Evolutionary conservation across 2,329 filamentous ascomycete species (phyloP).

Genomic region (Stagonosporopsis vannaccii): DNA sequence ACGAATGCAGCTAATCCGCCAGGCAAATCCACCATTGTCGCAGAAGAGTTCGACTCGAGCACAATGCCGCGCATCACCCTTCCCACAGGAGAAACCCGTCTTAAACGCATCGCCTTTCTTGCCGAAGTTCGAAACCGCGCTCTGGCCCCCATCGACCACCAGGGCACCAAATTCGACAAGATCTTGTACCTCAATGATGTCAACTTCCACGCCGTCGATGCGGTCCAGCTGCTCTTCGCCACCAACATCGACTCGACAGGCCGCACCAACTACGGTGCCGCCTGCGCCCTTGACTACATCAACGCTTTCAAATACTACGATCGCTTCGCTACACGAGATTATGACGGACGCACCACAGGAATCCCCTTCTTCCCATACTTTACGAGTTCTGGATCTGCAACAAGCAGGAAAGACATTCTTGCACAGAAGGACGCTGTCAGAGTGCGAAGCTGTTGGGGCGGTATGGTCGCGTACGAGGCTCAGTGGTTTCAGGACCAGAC

Average conservation of each 20-base stretch:
- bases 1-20: slow-evolving; percentile 20
- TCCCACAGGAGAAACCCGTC: slow-evolving; percentile 67
- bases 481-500: slow-evolving; percentile 61
- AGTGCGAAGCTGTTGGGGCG: slow-evolving; percentile 78
- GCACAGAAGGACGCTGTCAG: slow-evolving; percentile 68
- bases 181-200: slow-evolving; percentile 73
- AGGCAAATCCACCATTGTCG: slow-evolving; percentile 62
- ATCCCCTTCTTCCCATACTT: slow-evolving; percentile 75
- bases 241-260: slow-evolving; percentile 64
- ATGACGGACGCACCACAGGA: slow-evolving; percentile 68
- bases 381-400: slow-evolving; percentile 59
- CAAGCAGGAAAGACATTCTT: slow-evolving; percentile 68
- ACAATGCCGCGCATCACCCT: slow-evolving; percentile 66
- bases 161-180: slow-evolving; percentile 65
- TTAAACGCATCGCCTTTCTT: slow-evolving; percentile 77
- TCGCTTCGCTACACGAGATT: slow-evolving; percentile 74
- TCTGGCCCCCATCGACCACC: slow-evolving; percentile 66
- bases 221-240: slow-evolving; percentile 68
- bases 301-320: slow-evolving; percentile 75
- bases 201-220: slow-evolving; percentile 65
- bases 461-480: slow-evolving; percentile 74
- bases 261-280: slow-evolving; percentile 65
- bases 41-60: slow-evolving; percentile 65
- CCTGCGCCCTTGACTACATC: slow-evolving; percentile 75
- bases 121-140: slow-evolving; percentile 77